Base-by-base conservation (phyloP, 2,329 filamentous ascomycete genomes). In the Blumeria graminis region DNA sequence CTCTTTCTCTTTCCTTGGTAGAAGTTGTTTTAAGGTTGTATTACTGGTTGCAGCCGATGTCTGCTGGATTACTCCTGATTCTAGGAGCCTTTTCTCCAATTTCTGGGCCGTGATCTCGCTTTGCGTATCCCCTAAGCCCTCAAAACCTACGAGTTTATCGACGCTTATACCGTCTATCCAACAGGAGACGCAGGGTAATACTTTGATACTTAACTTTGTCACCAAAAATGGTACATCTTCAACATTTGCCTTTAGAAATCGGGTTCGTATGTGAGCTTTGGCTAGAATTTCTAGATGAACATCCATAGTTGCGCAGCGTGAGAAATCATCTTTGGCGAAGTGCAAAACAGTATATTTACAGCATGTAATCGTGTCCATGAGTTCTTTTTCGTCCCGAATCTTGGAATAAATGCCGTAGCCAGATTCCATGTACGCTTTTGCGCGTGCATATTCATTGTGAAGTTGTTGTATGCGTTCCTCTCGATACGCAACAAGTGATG, bases 171-270 rank as follows among this genome's bases (percentile, higher is more conserved):
- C 76, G 61, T 77, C 72, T 22, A 76, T 69, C 62, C 78, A 80
- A 3, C 72, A 71, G 55, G 79, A 70, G 16, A 80, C 74, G 62
- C 76, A 80, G 4, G 76, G 76, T 45, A 80, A 65, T 2, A 79
- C 75, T 61, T 78, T 71, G 16, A 80, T 69, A 39, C 74, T 75
- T 34, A 80, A 65, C 62, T 75, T 77, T 3, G 74, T 73, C 32
- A 78, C 75, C 55, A 80, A 65, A 58, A 78, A 80, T 1, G 76
- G 75, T 6, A 74, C 75, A 58, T 79, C 77, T 56, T 78, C 75
- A 36, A 79, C 76, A 59, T 76, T 75, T 63, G 79, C 77, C 58
- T 71, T 72, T 16, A 78, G 65, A 56, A 80, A 75, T 16, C 76
- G 68, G 2, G 76, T 77, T 61, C 79, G 76, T 59, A 76, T 76